A percentile compares a stretch with the other conserved stretches of the same genome.
These are phyloP conservation scores for Globisporangium solare DNA, from an alignment of 352 stramenopile genomes.

Conservation along the genomic window DNA sequence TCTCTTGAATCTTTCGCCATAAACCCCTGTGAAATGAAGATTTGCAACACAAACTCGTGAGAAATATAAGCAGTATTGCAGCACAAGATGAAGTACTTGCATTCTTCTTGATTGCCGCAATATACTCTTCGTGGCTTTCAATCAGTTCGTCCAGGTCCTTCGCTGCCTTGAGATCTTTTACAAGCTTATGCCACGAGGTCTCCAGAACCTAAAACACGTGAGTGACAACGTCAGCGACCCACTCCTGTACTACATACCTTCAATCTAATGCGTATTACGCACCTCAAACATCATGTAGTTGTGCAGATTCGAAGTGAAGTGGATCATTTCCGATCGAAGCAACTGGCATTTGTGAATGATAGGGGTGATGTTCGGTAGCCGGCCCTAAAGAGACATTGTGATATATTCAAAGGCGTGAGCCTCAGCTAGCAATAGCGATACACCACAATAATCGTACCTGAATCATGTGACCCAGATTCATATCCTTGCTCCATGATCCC, in stretches of 20 bases:
- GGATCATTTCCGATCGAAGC: conserved; percentile 96
- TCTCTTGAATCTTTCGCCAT: conserved; percentile 76
- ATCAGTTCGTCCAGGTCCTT: conserved; percentile 95
- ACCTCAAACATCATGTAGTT: conserved; percentile 99
- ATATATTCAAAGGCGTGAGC: neutral
- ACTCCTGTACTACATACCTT: neutral
- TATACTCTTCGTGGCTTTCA: conserved; percentile 93
- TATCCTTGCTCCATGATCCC: conserved; percentile 96
- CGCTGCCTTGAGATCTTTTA: conserved; percentile 86
- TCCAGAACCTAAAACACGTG: conserved; percentile 68
- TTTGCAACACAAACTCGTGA: neutral
- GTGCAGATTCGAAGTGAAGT: conserved; percentile 97
- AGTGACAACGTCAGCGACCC: neutral
- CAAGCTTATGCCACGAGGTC: conserved; percentile 92
- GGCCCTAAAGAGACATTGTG: conserved; percentile 31
- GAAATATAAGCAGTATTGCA: neutral
- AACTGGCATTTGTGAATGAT: conserved; percentile 93
- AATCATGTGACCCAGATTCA: conserved; percentile 93
- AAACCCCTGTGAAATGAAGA: conserved; percentile 56
- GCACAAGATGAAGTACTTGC: conserved; percentile 21
- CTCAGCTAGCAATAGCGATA: neutral
- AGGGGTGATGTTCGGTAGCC: conserved; percentile 44
- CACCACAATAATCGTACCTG: conserved; percentile 37
- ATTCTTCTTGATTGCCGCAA: conserved; percentile 87
- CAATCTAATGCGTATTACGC: neutral